Percentiles rank a stretch among this genome's conserved stretches.
Evolutionary conservation across 1,284 basidiomycete species (phyloP).

Genomic region (Blastosporella zonata): DNA sequence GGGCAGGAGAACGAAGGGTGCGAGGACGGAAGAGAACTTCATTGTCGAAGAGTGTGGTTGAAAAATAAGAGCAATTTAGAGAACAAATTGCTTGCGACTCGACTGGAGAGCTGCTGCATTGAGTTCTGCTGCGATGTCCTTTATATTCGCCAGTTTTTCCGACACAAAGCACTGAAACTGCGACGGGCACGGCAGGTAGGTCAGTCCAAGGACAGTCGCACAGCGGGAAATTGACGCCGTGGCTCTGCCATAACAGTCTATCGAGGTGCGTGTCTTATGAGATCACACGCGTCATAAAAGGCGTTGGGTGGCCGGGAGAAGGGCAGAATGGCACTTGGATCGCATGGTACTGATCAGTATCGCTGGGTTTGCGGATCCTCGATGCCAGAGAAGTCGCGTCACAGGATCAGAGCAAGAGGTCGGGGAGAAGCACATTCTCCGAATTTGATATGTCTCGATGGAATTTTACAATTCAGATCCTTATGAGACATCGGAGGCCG

Average conservation of each 20-base stretch:
- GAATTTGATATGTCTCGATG: not conserved
- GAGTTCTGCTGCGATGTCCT: too few relatives aligned
- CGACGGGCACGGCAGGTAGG: not conserved
- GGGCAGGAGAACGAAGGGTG: conserved; percentile 14
- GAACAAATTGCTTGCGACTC: not conserved
- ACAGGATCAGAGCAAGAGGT: not conserved
- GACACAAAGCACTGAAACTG: not conserved
- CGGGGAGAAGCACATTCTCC: not conserved
- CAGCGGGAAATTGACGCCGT: conserved; percentile 4
- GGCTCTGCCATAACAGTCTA: not conserved
- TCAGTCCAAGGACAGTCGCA: not conserved
- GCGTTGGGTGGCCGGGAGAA: not conserved
- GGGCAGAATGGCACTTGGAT: not conserved
- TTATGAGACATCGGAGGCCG: too few relatives aligned
- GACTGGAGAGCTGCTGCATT: not conserved
- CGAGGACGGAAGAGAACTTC: conserved; percentile 14
- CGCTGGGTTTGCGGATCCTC: not conserved
- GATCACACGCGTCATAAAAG: conserved; percentile 5
- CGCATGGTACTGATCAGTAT: not conserved
- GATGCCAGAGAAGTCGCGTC: not conserved
- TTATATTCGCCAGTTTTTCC: not conserved
- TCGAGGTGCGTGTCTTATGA: not conserved
- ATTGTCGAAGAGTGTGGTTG: not conserved
- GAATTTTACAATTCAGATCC: too few relatives aligned
- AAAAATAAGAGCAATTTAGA: not conserved